Conservation (phyloP, 2,329 filamentous ascomycete genomes). For the Colletotrichum camelliae region DNA sequence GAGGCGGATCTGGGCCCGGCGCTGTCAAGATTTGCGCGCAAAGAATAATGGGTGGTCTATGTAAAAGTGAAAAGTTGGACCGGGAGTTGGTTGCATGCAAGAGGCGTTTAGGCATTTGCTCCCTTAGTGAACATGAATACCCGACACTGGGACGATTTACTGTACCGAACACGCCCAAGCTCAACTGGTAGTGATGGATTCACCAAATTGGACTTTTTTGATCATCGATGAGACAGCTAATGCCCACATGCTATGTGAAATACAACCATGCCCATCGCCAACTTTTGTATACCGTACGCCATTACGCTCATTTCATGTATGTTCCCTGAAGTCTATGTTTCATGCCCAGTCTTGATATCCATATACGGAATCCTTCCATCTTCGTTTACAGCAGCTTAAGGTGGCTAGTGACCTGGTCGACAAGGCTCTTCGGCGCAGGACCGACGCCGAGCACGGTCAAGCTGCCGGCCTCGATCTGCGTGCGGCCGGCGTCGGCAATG, state of each 20-base stretch:
- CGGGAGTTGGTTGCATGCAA: constrained; percentile 22
- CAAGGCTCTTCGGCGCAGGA: constrained; percentile 81
- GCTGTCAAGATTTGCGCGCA: constrained; percentile 82
- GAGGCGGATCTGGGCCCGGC: constrained; percentile 83
- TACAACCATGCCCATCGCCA: not conserved
- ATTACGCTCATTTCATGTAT: constrained; percentile 3
- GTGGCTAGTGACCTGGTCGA: constrained; percentile 85
- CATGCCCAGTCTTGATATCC: not conserved
- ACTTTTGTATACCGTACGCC: constrained; percentile 21
- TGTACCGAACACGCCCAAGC: not conserved
- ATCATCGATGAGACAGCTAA: not conserved
- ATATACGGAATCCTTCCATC: not conserved
- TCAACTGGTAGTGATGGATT: not conserved
- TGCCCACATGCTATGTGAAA: not conserved
- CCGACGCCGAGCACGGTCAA: constrained; percentile 88
- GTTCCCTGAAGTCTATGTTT: constrained; percentile 8
- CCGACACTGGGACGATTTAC: constrained; percentile 13
- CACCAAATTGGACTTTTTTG: not conserved
- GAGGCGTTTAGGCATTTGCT: constrained; percentile 24
- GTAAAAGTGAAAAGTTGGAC: constrained; percentile 14
- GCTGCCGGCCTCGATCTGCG: constrained; percentile 93
- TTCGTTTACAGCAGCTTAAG: constrained; percentile 76
- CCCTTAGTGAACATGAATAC: constrained; percentile 24
- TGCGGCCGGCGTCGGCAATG: constrained; percentile 94
- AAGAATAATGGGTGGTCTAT: constrained; percentile 49